phyloP scores from a whole-genome alignment of 2,329 filamentous ascomycete genomes.

The Calonectria ilicicola region DNA sequence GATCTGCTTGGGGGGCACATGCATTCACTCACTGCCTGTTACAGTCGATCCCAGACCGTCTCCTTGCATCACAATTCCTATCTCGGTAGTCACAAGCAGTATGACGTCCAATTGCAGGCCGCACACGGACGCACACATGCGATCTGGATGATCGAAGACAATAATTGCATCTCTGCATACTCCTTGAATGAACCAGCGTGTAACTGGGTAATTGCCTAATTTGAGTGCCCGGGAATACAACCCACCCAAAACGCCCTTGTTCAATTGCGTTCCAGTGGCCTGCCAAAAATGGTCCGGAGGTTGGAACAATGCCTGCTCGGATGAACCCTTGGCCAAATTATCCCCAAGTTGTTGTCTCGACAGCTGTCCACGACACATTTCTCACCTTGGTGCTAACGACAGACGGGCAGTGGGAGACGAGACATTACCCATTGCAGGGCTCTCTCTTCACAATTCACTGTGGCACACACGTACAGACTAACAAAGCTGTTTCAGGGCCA shows the following conservation, averaged over 20 bases:
- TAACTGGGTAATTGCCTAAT: neutral
- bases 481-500: slow-evolving; percentile 32
- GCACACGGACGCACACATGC: neutral
- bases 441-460: neutral
- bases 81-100: neutral
- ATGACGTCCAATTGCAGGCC: neutral
- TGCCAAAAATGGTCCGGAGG: slow-evolving; percentile 19
- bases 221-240: slow-evolving; percentile 3
- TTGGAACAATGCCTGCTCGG: slow-evolving; percentile 22
- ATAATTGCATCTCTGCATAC: neutral
- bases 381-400: neutral
- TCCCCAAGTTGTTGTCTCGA: neutral
- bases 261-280: slow-evolving; percentile 18
- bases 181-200: neutral
- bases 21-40: neutral
- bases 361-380: slow-evolving; percentile 7
- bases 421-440: neutral
- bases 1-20: neutral
- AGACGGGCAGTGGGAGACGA: neutral
- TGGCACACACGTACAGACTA: neutral
- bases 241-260: neutral
- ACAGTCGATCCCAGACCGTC: neutral
- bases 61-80: slow-evolving; percentile 11
- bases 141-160: neutral
- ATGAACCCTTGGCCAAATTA: slow-evolving; percentile 10